These are phyloP conservation scores for Heteromeles arbutifolia DNA, from an alignment of 306 rosid species.

Conservation along the genomic window DNA sequence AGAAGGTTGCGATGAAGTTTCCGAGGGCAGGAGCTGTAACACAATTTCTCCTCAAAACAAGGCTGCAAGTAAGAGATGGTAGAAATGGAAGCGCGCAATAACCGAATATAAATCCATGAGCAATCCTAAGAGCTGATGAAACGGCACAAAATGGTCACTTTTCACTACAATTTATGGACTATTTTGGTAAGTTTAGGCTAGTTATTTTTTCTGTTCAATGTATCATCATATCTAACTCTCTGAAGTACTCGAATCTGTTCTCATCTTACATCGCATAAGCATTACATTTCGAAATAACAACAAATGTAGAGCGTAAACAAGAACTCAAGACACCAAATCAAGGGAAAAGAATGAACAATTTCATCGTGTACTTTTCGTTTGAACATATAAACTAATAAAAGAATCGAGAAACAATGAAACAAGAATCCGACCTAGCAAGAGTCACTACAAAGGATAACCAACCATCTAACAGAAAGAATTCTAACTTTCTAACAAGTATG, in stretches of 20 bases:
- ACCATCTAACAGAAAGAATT: slow-evolving; percentile 13
- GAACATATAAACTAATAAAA: background rate
- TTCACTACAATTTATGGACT: too few relatives aligned
- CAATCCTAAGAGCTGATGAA: too few relatives aligned
- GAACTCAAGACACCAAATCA: background rate
- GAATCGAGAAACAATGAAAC: background rate
- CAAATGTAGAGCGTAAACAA: background rate
- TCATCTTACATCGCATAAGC: background rate
- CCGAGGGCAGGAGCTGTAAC: too few relatives aligned
- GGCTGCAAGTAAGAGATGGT: too few relatives aligned
- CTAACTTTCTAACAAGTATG: background rate
- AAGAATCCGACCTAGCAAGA: background rate
- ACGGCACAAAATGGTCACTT: too few relatives aligned
- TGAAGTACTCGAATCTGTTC: background rate
- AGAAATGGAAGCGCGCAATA: too few relatives aligned
- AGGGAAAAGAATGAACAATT: background rate
- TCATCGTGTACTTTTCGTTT: background rate
- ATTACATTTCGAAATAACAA: background rate
- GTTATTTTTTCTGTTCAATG: background rate
- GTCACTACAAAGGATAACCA: background rate
- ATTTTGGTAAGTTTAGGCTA: too few relatives aligned
- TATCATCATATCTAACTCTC: background rate
- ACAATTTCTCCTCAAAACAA: too few relatives aligned
- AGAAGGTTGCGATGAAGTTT: too few relatives aligned
- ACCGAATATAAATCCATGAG: too few relatives aligned